Evolutionary conservation across 768 basidiomycete species (phyloP).

Genomic region (Mycena metata): DNA sequence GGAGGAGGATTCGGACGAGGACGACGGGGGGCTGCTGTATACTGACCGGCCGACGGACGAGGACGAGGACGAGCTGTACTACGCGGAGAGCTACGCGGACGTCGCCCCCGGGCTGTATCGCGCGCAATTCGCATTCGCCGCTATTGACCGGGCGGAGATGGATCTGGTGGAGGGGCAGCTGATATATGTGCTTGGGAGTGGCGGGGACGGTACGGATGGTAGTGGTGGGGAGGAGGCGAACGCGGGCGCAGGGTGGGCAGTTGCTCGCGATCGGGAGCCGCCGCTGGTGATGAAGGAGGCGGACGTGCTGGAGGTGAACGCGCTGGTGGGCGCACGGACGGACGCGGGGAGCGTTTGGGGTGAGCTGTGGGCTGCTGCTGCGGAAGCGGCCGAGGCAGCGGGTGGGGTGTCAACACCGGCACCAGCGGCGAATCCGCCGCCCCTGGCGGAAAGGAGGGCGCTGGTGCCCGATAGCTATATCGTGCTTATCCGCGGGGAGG

Average conservation of each 20-base stretch:
- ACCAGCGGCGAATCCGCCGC: background rate
- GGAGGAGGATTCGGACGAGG: constrained; percentile 36
- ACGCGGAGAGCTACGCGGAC: constrained; percentile 47
- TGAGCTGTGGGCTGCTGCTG: constrained; percentile 27
- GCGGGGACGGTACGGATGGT: constrained; percentile 41
- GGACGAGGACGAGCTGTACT: constrained; percentile 59
- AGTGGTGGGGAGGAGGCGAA: background rate
- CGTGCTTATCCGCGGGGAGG: constrained; percentile 34
- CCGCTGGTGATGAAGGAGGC: constrained; percentile 13
- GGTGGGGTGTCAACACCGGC: background rate
- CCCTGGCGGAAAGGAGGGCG: constrained; percentile 18
- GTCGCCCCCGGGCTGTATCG: constrained; percentile 81
- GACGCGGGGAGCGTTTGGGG: constrained; percentile 30
- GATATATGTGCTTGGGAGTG: constrained; percentile 75
- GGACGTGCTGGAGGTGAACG: constrained; percentile 26
- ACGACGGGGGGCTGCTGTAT: constrained; percentile 45
- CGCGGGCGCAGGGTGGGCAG: constrained; percentile 30
- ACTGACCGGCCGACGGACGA: constrained; percentile 14
- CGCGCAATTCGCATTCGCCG: constrained; percentile 83
- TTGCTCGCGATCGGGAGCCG: constrained; percentile 25
- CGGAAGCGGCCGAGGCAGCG: background rate
- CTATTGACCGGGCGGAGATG: constrained; percentile 90
- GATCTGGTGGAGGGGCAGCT: constrained; percentile 81
- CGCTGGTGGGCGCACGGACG: constrained; percentile 22
- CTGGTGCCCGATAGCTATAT: constrained; percentile 37